Conservation (phyloP, 73 alveolate species). For the Paramecium bursaria region DNA sequence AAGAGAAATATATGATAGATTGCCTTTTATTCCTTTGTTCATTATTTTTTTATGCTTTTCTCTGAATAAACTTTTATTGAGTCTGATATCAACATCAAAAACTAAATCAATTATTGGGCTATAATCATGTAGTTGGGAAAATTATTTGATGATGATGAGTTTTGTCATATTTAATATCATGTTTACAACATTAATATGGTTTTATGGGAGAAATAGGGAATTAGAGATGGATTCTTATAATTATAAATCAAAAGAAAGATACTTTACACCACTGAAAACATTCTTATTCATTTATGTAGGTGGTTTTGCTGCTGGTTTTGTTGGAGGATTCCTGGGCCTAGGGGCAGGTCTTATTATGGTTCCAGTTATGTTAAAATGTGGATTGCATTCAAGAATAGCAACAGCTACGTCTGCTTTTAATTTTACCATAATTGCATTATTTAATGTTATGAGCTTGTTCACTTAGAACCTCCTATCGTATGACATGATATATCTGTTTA, state of each 20-base stretch:
- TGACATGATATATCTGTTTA: slow-evolving; percentile 12
- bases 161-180: too few relatives aligned
- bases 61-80: too few relatives aligned
- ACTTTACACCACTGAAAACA: slow-evolving; percentile 6
- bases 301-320: slow-evolving; percentile 60
- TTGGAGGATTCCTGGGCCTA: slow-evolving; percentile 49
- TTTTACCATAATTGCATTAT: slow-evolving; percentile 21
- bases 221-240: neutral
- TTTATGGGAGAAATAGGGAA: slow-evolving; percentile 11
- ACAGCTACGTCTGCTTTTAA: slow-evolving; percentile 55
- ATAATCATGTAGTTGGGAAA: neutral
- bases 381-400: slow-evolving; percentile 36
- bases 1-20: too few relatives aligned
- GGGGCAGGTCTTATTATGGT: slow-evolving; percentile 60
- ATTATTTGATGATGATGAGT: neutral
- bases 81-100: neutral
- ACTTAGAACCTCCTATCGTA: slow-evolving; percentile 9
- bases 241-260: slow-evolving; percentile 25
- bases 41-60: too few relatives aligned
- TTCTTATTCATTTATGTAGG: slow-evolving; percentile 22
- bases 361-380: slow-evolving; percentile 26
- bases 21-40: too few relatives aligned
- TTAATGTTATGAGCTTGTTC: slow-evolving; percentile 10
- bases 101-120: neutral
- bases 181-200: neutral